phyloP scores from a whole-genome alignment of 2,329 filamentous ascomycete genomes.

The Myriangium duriaei region DNA sequence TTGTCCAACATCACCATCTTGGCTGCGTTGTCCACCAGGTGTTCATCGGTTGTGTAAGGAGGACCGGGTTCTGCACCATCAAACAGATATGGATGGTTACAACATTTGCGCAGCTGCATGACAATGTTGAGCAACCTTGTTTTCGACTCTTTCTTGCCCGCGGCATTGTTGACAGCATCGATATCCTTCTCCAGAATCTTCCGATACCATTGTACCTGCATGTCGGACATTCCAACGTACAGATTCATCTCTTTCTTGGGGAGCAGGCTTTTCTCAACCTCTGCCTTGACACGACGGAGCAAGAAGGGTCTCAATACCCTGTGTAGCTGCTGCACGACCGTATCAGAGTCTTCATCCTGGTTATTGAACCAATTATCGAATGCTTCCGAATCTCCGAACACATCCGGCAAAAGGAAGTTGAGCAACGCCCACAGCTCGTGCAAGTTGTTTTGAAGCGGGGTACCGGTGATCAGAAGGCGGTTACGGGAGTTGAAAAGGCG shows the following conservation, averaged over 20 bases:
- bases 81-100: constrained; percentile 96
- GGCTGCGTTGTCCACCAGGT: constrained; percentile 81
- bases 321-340: constrained; percentile 90
- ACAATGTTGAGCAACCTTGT: constrained; percentile 95
- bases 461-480: constrained; percentile 88
- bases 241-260: constrained; percentile 97
- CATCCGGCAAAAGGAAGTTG: constrained; percentile 95
- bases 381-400: constrained; percentile 90
- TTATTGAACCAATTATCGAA: constrained; percentile 98
- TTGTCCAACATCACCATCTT: constrained; percentile 98
- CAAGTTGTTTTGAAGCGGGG: constrained; percentile 91
- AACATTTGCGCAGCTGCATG: constrained; percentile 98
- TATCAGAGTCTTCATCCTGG: constrained; percentile 82
- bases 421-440: constrained; percentile 96
- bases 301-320: constrained; percentile 86
- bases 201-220: constrained; percentile 99
- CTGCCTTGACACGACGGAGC: constrained; percentile 87
- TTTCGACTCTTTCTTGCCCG: constrained; percentile 94
- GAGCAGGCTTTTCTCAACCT: constrained; percentile 93
- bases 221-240: constrained; percentile 96
- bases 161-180: constrained; percentile 92
- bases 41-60: constrained; percentile 95
- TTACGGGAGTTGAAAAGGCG: constrained; percentile 93
- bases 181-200: constrained; percentile 99
- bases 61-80: constrained; percentile 95